Conservation (phyloP, 2,329 filamentous ascomycete species). For the Aspergillus transmontanensis region DNA sequence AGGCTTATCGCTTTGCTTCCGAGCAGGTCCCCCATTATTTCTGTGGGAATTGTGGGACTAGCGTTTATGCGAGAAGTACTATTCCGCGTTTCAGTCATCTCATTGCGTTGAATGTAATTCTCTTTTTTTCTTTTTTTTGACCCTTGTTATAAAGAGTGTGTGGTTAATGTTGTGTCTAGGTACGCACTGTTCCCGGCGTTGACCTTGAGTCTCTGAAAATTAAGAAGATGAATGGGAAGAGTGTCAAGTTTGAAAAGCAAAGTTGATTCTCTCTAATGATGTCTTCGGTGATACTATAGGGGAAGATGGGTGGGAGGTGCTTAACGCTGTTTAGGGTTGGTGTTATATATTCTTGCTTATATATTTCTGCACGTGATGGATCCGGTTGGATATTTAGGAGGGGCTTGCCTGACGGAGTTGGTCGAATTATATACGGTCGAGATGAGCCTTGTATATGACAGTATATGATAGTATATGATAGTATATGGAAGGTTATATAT, state of each 20-base stretch:
- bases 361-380: not conserved
- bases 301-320: not conserved
- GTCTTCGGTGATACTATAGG: not conserved
- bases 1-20: conserved; percentile 31
- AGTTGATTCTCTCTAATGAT: not conserved
- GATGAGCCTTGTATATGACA: not conserved
- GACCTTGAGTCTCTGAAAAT: conserved; percentile 29
- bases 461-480: too few relatives aligned
- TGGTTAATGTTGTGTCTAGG: conserved; percentile 14
- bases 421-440: not conserved
- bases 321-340: not conserved
- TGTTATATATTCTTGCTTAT: not conserved
- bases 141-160: not conserved
- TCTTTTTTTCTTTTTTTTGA: not conserved
- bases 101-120: conserved; percentile 33
- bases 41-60: conserved; percentile 34
- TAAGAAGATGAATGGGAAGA: conserved; percentile 24
- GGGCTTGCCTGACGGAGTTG: rapidly evolving
- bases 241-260: not conserved
- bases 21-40: conserved; percentile 32
- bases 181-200: conserved; percentile 28
- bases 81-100: conserved; percentile 22
- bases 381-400: not conserved
- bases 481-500: not conserved
- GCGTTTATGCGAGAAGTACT: conserved; percentile 25